Evolutionary conservation across 441 rosid species (phyloP).

Genomic region (Omphalea diandra): DNA sequence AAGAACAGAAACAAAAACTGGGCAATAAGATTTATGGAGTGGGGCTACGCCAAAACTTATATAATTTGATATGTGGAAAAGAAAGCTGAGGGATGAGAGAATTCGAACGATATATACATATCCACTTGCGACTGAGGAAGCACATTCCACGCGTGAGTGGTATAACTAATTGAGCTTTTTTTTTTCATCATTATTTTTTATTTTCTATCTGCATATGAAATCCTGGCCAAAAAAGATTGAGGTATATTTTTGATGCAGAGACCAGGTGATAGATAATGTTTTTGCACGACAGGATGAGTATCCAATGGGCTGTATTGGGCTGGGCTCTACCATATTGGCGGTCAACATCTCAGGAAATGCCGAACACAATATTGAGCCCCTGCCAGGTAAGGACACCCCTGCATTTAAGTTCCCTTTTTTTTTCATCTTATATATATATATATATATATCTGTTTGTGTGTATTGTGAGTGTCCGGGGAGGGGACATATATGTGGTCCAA

Average conservation of each 20-base stretch:
- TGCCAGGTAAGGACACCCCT: slow-evolving; percentile 5
- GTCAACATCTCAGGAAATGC: slow-evolving; percentile 32
- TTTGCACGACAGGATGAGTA: slow-evolving; percentile 25
- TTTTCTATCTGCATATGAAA: not conserved
- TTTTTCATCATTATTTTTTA: no score
- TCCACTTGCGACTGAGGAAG: slow-evolving; percentile 4
- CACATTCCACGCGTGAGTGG: slow-evolving; percentile 35
- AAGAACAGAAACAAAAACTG: not conserved
- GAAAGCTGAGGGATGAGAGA: slow-evolving; percentile 11
- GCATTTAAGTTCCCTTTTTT: not conserved
- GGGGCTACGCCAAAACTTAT: no score
- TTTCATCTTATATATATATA: not conserved
- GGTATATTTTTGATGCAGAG: not conserved
- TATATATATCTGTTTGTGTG: no score
- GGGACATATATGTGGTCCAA: not conserved
- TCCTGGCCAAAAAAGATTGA: not conserved
- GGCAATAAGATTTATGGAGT: slow-evolving; percentile 16
- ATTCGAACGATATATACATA: slow-evolving; percentile 1
- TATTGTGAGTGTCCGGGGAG: not conserved
- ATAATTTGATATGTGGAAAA: slow-evolving; percentile 10
- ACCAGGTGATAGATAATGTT: not conserved
- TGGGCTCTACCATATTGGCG: slow-evolving; percentile 14
- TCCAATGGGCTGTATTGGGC: slow-evolving; percentile 30
- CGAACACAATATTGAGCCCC: slow-evolving; percentile 16
- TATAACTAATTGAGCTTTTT: no score